Evolutionary conservation across 2,329 filamentous ascomycete species (phyloP), one percentile per base, ranked within the genome.

Genomic region (Talaromyces amestolkiae): DNA sequence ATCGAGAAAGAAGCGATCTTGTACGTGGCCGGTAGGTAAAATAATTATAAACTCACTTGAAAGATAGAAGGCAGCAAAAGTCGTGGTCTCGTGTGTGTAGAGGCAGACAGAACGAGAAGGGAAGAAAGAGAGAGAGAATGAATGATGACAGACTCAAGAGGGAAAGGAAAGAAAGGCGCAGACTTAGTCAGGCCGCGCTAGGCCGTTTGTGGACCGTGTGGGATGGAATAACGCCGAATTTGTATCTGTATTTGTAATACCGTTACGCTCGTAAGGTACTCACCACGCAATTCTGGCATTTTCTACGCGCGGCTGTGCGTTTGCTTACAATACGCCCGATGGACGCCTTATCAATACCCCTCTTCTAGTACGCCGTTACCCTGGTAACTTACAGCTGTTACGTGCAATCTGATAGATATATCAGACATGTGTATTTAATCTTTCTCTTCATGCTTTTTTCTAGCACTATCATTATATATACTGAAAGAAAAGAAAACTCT

Each of bases 31-130:
- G n/a, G 13, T 1, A 22, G 9, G 15, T 24, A 9, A 4, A 3
- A 24, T 2, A 4, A 56, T 9, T 5, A n/a, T 24, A 56, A 24
- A 37, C 53, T 56, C 33, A 56, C 53, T 7, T 35, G 53, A 37
- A 31, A 56, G 33, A 56, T 10, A 24, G 19, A n/a, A 56, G n/a
- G n/a, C 6, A 15, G 10, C 9, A 56, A 24, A 45, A 43, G 37
- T 58, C 61, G 61, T 68, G 66, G 70, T 69, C 71, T 70, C 68
- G 70, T 70, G 80, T 80, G 82, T 68, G 56, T 39, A 22, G 22
- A 22, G 17, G 22, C 8, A 43, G 37, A 31, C 19, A 61, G 19
- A 67, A 69, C 49, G 68, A 69, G 66, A 68, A 67, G 68, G 66
- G 69, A 69, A 72, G 70, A 73, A 63, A 67, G 65, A 67, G 65